Evolutionary conservation across 2,329 filamentous ascomycete genomes (phyloP).

Genomic region (Neofusicoccum umdonicola): DNA sequence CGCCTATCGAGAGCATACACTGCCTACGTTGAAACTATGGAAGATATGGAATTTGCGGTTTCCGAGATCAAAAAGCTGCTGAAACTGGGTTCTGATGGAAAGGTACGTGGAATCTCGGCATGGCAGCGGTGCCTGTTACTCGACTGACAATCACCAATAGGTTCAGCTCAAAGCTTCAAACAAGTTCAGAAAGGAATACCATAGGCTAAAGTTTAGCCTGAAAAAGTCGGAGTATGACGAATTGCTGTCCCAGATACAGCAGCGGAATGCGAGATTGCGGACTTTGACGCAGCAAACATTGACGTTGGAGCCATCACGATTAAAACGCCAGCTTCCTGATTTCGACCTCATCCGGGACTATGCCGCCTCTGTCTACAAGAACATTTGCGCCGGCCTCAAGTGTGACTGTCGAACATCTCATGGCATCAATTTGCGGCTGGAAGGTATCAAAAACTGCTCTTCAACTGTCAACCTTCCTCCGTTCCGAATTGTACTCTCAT

Average conservation of each 20-base stretch:
- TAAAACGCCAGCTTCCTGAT: background rate
- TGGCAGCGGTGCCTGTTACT: background rate
- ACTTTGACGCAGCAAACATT: constrained; percentile 25
- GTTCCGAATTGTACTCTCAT: background rate
- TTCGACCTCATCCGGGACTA: background rate
- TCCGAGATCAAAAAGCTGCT: background rate
- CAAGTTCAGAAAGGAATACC: constrained; percentile 30
- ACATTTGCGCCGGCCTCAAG: background rate
- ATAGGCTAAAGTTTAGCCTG: constrained; percentile 30
- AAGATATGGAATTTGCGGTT: background rate
- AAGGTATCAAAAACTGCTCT: background rate
- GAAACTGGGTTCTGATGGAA: background rate
- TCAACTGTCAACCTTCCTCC: background rate
- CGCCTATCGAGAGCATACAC: background rate
- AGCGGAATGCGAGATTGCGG: constrained; percentile 24
- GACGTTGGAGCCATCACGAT: background rate
- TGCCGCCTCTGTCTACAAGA: background rate
- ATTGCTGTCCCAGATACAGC: constrained; percentile 25
- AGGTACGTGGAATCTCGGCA: constrained; percentile 8
- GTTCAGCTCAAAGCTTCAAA: constrained; percentile 24
- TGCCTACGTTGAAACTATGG: background rate
- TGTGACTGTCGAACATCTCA: background rate
- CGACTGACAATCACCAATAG: constrained; percentile 8
- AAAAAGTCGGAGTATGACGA: constrained; percentile 28
- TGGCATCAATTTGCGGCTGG: background rate